Evolutionary conservation across 2,329 filamentous ascomycete genomes (phyloP).

Genomic region (Colletotrichum phormii): DNA sequence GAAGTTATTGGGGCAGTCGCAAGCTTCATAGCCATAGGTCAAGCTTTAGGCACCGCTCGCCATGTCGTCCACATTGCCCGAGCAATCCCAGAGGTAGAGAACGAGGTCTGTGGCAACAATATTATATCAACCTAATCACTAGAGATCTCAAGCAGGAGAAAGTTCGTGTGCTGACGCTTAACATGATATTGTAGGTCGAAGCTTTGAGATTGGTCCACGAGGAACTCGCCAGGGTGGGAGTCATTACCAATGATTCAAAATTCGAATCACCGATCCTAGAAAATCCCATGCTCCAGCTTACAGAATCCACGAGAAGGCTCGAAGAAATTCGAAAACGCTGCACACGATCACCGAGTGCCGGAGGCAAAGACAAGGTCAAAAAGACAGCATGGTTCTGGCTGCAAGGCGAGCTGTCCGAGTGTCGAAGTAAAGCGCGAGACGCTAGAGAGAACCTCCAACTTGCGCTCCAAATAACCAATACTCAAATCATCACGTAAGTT

Average conservation of each 20-base stretch:
- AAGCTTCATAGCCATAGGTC: conserved; percentile 33
- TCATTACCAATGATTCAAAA: neutral
- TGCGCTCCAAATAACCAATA: neutral
- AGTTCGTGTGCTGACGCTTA: accelerated
- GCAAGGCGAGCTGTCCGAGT: neutral
- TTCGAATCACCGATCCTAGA: neutral
- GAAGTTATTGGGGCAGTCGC: conserved; percentile 28
- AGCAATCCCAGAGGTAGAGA: conserved; percentile 5
- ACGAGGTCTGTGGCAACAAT: neutral
- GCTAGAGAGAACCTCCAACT: neutral
- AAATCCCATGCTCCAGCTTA: neutral
- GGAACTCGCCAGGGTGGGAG: neutral
- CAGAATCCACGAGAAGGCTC: neutral
- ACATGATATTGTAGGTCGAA: neutral
- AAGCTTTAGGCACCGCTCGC: neutral
- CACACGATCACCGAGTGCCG: neutral
- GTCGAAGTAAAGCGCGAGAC: neutral
- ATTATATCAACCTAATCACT: no score
- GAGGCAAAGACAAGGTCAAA: neutral
- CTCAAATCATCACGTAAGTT: neutral
- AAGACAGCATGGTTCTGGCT: conserved; percentile 3
- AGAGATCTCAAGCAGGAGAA: neutral
- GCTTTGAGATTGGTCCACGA: neutral
- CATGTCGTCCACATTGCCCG: neutral
- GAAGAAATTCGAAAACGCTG: neutral